Evolutionary conservation across 768 basidiomycete genomes (phyloP), one percentile per base, ranked within the genome.

Genomic region (Tylopilus felleus): DNA sequence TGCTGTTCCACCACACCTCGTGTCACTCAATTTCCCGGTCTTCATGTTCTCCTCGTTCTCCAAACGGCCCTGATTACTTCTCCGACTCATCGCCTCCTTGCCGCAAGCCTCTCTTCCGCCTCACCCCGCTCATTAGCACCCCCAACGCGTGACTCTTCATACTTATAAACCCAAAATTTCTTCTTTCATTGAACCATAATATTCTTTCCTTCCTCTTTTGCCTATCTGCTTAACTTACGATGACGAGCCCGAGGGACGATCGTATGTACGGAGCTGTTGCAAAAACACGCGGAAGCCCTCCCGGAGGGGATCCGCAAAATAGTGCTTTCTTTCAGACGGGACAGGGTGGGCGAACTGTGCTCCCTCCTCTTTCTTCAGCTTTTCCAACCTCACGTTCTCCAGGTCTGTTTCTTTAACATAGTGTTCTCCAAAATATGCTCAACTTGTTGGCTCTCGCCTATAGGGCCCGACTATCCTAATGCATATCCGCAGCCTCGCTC

Each of bases 361-460:
- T 88, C 73, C 88, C 87, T 85, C 84, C 87, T 83, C 77, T 89
- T 81, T 80, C 83, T 83, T 79, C 84, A 74, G 82, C 82, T 67
- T 86, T 87, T 85, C 86, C 86, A 86, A 84, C 82, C 84, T 88
- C 84, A 86, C 86, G 79, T 83, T 86, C 85, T 86, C 82, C 87
- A 89, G 87, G 87, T 89, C 83, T 81, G 87, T 88, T 79, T 73
- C 73, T 73, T 74, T 78, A 74, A n/a, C 77, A 67, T 78, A 72
- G 74, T 79, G 71, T 79, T 71, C 67, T 68, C 71, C 67, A 78
- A n/a, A 76, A 76, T 73, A 65, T 74, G 74, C 81, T 84, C 80
- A 84, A 82, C 74, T 73, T 74, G 71, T 70, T 73, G 73, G 75
- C 70, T 79, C 77, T 63, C 71, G 66, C 74, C 70, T 77, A 74